Conservation (phyloP, 2,329 filamentous ascomycete genomes). For the Coniochaeta ligniaria region DNA sequence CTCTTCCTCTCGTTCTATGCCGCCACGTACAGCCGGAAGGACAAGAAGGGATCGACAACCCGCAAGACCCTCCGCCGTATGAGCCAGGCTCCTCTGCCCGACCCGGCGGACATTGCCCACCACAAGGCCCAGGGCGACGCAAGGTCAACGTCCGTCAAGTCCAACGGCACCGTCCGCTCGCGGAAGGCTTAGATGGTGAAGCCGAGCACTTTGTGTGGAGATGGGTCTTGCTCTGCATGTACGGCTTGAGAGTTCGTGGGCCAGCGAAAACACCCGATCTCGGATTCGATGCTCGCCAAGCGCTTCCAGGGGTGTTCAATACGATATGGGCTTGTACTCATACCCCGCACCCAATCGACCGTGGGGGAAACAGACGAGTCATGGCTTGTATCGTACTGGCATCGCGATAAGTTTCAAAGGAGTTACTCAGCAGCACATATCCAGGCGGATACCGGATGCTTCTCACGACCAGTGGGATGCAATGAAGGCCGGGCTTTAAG, state of each 20-base stretch:
- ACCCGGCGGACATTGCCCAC: slow-evolving; percentile 69
- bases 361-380: background rate
- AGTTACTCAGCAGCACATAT: background rate
- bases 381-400: background rate
- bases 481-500: background rate
- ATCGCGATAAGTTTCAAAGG: background rate
- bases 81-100: slow-evolving; percentile 64
- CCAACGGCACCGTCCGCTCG: slow-evolving; percentile 57
- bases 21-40: slow-evolving; percentile 81
- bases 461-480: background rate
- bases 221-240: background rate
- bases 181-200: slow-evolving; percentile 55
- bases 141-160: slow-evolving; percentile 46
- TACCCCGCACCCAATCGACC: background rate
- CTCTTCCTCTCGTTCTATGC: slow-evolving; percentile 99
- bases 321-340: background rate
- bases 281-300: background rate
- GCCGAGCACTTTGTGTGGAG: background rate
- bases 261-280: background rate
- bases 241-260: background rate
- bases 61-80: slow-evolving; percentile 68
- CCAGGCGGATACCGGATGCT: background rate
- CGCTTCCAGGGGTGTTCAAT: too few relatives aligned
- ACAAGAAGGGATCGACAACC: slow-evolving; percentile 69
- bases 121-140: slow-evolving; percentile 44